A percentile compares a stretch with the other conserved stretches of the same genome.
These are phyloP conservation scores for Colletotrichum chrysophilum DNA, from an alignment of 2,329 filamentous ascomycete species.

Conservation along the genomic window DNA sequence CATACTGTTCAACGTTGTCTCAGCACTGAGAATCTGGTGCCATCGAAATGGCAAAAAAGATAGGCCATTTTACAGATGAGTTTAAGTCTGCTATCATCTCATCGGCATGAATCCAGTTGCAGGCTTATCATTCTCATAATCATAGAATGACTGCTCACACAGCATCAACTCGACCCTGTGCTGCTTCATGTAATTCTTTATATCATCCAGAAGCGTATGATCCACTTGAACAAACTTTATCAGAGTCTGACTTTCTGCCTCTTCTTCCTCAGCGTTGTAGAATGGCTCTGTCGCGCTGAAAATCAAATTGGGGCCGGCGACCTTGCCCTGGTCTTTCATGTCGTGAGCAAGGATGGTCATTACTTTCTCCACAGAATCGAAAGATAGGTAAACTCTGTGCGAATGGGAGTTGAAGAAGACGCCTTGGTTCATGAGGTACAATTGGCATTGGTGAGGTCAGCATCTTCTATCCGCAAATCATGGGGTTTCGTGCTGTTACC, in stretches of 20 bases:
- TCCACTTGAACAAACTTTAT: not conserved
- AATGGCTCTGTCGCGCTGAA: not conserved
- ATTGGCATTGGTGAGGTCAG: not conserved
- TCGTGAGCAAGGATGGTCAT: not conserved
- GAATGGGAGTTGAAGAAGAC: not conserved
- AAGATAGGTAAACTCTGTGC: not conserved
- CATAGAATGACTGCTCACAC: not conserved
- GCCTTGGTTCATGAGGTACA: not conserved
- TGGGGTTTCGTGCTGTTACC: not conserved
- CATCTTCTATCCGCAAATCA: not conserved
- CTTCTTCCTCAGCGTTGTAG: not conserved
- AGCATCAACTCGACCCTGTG: not conserved
- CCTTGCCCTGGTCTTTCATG: not conserved
- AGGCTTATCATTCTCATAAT: not conserved
- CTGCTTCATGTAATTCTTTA: not conserved
- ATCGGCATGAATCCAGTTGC: not conserved
- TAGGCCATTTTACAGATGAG: rapidly evolving
- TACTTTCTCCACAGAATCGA: not conserved
- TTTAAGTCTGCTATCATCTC: not conserved
- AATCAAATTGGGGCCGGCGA: not conserved
- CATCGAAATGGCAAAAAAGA: rapidly evolving
- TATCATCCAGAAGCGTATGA: not conserved
- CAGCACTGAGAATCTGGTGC: not conserved
- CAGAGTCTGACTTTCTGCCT: not conserved
- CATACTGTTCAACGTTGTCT: not conserved